Base-by-base conservation (phyloP, 2,329 filamentous ascomycete genomes). In the Elsinoe ampelina region DNA sequence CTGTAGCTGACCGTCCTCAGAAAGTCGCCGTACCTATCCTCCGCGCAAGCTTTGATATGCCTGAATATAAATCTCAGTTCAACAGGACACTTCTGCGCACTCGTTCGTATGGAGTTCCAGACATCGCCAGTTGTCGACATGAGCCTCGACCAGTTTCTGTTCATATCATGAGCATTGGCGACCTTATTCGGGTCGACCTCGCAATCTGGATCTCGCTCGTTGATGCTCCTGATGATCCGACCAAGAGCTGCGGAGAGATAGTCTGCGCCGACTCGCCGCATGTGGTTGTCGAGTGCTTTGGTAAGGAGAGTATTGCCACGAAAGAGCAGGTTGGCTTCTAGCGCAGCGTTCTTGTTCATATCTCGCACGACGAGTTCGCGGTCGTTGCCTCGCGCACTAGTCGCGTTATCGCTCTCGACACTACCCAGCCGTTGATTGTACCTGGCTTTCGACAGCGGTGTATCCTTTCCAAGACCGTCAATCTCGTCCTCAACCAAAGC, bases 401-500 rank as follows among this genome's bases (percentile, higher is more conserved):
- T 59, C 61, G 60, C 10, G 58, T 84, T 80, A 42, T 78, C 75
- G 1, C 84, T 87, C 55, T 89, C 86, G 62, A 82, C 85, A 1
- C 86, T 89, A 56, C 82, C 84, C 34, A 77, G 84, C 68, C 78
- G 86, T 77, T 76, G 84, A 69, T 80, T 87, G 70, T 87, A 90
- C 2, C 87, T 79, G 51, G 84, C 67, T 36, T 80, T 69, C 60
- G 74, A 89, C 61, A 86, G 80, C 0, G 86, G 82, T 12, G 84
- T 83, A 63, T 95, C 90, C 66, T 85, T 95, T 57, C 89, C 83
- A 15, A 93, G 84, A 0, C 92, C 92, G 66, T 97, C 93, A 58
- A 98, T 97, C 70, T 98, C 93, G 67, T 97, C 92, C 70, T 98
- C 93, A 0, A 96, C 88, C 39, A 98, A 76, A 2, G 89, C 85